Conservation (phyloP, 2,329 filamentous ascomycete species). For the Rutstroemia sp. region DNA sequence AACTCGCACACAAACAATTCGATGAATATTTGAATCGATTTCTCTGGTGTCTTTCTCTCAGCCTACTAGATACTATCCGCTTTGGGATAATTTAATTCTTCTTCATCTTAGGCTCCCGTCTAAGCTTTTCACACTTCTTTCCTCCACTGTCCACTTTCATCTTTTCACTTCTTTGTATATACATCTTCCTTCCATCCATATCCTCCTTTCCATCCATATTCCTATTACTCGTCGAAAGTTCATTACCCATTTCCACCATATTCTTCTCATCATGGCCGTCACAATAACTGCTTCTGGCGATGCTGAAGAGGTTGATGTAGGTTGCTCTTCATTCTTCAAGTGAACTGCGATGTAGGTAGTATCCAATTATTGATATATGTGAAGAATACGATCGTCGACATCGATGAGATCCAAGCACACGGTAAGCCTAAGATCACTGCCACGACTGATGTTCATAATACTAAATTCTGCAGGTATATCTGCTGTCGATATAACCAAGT, state of each 20-base stretch:
- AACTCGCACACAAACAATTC: too few species aligned
- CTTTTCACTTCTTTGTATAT: neutral
- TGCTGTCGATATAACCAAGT: constrained; percentile 56
- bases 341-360: neutral
- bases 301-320: constrained; percentile 7
- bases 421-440: constrained; percentile 33
- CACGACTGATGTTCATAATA: neutral
- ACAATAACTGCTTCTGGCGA: constrained; percentile 5
- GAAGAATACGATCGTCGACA: constrained; percentile 46
- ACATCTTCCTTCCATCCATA: neutral
- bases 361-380: neutral
- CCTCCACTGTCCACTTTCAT: neutral
- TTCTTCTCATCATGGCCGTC: constrained; percentile 3
- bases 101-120: too few species aligned
- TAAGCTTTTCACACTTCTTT: too few species aligned
- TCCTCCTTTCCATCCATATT: neutral
- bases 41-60: too few species aligned
- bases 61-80: too few species aligned
- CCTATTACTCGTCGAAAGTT: neutral
- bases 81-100: too few species aligned
- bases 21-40: too few species aligned
- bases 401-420: constrained; percentile 59
- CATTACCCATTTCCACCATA: neutral
- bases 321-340: neutral
- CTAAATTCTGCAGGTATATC: constrained; percentile 43